These are phyloP conservation scores for Flaveria trinervia DNA, from an alignment of 129 eudicot species.

Conservation along the genomic window DNA sequence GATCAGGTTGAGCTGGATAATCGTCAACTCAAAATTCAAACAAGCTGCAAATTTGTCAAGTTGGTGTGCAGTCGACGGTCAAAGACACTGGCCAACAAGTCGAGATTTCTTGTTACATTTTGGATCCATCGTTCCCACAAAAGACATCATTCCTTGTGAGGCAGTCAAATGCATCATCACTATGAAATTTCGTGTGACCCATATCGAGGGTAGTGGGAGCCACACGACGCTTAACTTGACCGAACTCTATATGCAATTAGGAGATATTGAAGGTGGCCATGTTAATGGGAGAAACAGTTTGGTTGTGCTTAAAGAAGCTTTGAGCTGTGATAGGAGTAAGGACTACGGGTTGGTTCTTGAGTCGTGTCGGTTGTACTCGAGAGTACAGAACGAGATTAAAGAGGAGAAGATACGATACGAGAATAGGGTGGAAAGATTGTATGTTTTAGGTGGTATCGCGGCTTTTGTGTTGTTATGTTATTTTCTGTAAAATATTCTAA, in stretches of 20 bases:
- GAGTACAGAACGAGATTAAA: slow-evolving; percentile 58
- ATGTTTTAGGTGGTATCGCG: slow-evolving; percentile 62
- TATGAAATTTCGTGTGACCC: slow-evolving; percentile 57
- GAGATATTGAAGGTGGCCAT: slow-evolving; percentile 85
- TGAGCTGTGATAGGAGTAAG: slow-evolving; percentile 69
- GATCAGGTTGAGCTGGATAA: slow-evolving; percentile 80
- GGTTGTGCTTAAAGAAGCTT: slow-evolving; percentile 73
- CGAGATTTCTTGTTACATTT: slow-evolving; percentile 76
- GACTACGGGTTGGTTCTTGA: slow-evolving; percentile 68
- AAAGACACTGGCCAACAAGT: slow-evolving; percentile 91
- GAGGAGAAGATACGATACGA: slow-evolving; percentile 81
- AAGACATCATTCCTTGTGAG: slow-evolving; percentile 65
- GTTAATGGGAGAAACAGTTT: slow-evolving; percentile 84
- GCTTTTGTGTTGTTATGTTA: slow-evolving; percentile 57
- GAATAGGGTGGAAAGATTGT: slow-evolving; percentile 67
- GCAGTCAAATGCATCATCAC: slow-evolving; percentile 73
- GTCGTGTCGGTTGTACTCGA: slow-evolving; percentile 62
- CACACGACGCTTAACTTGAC: slow-evolving; percentile 52
- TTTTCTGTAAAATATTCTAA: slow-evolving; percentile 36
- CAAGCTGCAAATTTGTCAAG: slow-evolving; percentile 94
- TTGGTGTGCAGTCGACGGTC: slow-evolving; percentile 76
- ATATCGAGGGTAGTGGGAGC: slow-evolving; percentile 36
- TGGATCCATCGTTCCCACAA: slow-evolving; percentile 80
- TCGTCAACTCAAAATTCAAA: slow-evolving; percentile 68
- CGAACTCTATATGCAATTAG: slow-evolving; percentile 81